Conservation (phyloP, 2,329 filamentous ascomycete species). For the Hypoxylon sp. region DNA sequence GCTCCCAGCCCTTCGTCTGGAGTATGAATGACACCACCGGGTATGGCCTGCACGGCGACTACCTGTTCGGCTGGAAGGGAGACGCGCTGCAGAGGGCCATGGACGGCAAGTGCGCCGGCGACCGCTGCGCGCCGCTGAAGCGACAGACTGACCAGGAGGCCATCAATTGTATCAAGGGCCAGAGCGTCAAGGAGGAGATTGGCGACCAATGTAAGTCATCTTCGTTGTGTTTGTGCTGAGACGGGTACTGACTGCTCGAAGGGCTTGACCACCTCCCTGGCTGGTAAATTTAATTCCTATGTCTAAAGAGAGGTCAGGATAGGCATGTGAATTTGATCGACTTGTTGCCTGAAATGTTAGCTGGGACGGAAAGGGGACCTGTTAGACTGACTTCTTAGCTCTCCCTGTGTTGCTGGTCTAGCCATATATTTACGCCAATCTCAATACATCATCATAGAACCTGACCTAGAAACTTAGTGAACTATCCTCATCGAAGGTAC, state of each 20-base stretch:
- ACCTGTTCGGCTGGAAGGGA: conserved; percentile 59
- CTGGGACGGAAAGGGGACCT: conserved; percentile 3
- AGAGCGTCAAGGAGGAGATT: conserved; percentile 48
- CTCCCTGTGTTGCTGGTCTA: conserved; percentile 7
- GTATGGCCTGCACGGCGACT: conserved; percentile 58
- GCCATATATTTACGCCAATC: conserved; percentile 11
- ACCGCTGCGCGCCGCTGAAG: conserved; percentile 53
- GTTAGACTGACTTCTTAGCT: conserved; percentile 31
- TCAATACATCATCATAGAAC: conserved; percentile 7
- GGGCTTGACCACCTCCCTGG: conserved; percentile 42
- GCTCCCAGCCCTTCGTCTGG: conserved; percentile 54
- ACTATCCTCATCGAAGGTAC: neutral
- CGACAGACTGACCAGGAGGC: conserved; percentile 53
- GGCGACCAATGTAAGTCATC: conserved; percentile 45
- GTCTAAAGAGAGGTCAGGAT: conserved; percentile 1
- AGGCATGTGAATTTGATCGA: conserved; percentile 1
- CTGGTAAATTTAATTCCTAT: conserved; percentile 23
- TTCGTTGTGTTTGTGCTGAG: neutral
- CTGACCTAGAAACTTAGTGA: neutral
- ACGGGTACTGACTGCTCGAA: conserved; percentile 30
- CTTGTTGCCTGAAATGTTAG: conserved; percentile 15
- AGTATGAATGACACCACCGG: conserved; percentile 56
- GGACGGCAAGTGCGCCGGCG: conserved; percentile 55
- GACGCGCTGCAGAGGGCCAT: conserved; percentile 57
- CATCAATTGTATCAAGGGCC: conserved; percentile 52